Evolutionary conservation across 2,329 filamentous ascomycete genomes (phyloP).

Genomic region (Macrophomina phaseolina): DNA sequence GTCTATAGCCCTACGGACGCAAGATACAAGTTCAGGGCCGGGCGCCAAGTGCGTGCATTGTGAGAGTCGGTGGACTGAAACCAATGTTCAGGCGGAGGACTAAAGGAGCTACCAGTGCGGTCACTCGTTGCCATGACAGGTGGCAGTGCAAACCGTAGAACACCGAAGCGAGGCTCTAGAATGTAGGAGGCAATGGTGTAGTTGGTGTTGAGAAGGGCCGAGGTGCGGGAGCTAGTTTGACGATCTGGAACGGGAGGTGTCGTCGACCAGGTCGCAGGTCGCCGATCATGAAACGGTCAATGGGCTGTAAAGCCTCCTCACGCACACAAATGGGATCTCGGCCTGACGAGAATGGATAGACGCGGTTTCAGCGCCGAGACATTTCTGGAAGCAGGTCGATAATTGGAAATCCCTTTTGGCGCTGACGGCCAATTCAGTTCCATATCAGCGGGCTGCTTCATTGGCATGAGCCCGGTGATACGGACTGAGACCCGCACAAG

Average conservation of each 20-base stretch:
- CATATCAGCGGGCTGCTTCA: background rate
- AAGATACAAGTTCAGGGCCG: background rate
- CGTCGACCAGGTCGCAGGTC: constrained; percentile 7
- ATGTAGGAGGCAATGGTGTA: background rate
- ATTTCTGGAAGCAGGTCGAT: background rate
- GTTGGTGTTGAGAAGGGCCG: background rate
- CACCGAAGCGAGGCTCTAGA: background rate
- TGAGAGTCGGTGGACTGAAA: background rate
- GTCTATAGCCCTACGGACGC: background rate
- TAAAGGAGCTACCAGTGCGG: background rate
- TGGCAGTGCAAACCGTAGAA: background rate
- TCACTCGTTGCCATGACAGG: background rate
- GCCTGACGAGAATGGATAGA: background rate
- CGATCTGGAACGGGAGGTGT: constrained; percentile 5
- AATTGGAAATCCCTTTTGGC: background rate
- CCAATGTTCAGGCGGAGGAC: background rate
- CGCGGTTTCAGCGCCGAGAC: constrained; percentile 3
- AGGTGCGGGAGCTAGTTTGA: background rate
- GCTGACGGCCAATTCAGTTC: background rate
- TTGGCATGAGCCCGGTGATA: background rate
- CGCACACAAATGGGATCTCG: background rate
- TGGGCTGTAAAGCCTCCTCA: background rate
- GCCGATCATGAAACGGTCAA: background rate
- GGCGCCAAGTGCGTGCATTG: background rate
- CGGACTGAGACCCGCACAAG: background rate